Base-by-base conservation (phyloP, 257 asterid species). In the Nicotiana tabacum region DNA sequence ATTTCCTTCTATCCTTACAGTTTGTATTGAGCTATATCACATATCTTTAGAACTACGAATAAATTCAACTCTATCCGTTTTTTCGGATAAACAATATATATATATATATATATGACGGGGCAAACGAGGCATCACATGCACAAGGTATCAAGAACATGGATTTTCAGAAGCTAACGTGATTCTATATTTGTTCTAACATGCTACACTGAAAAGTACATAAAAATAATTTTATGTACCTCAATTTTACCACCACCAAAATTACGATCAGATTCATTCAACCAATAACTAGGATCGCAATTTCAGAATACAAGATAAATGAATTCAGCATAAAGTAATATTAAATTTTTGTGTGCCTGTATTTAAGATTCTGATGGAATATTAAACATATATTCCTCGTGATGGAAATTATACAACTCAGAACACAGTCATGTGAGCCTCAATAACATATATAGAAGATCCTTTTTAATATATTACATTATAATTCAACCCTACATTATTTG, bases 371-470 rank as follows among this genome's bases (percentile, higher is more conserved):
- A 12, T 74, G 80, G 64, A 74, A 74, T 6, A 48, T 43, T 43
- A 43, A 43, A 43, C 51, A 74, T 8, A 61, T 27, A 74, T 74
- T 48, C 16, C 4, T 48, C 29, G 27, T 51, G 39, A 74, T 51
- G 15, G 64, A 74, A 74, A 48, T 48, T 74, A 61, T 74, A 74
- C 80, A 48, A 74, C 80, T 51, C 80, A 74, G 64, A 74, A 74
- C 62, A 21, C 39, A 74, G 64, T 48, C 76, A 66, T 74, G 80
- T 74, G 8, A 74, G 64, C 39, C 21, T 74, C 80, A 74, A 74
- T 48, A 74, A 74, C 32, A 10, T 46, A 53, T 53, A 53, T 53
- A 69, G 18, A 60, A 27, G 4, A 62, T 62, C 5, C 4, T 61
- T 9, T n/a, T 61, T 61, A 53, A 43, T 43, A 43, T 8, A 43